phyloP scores from a whole-genome alignment of 495 filamentous ascomycete genomes.

The Lasiosphaeria miniovina region DNA sequence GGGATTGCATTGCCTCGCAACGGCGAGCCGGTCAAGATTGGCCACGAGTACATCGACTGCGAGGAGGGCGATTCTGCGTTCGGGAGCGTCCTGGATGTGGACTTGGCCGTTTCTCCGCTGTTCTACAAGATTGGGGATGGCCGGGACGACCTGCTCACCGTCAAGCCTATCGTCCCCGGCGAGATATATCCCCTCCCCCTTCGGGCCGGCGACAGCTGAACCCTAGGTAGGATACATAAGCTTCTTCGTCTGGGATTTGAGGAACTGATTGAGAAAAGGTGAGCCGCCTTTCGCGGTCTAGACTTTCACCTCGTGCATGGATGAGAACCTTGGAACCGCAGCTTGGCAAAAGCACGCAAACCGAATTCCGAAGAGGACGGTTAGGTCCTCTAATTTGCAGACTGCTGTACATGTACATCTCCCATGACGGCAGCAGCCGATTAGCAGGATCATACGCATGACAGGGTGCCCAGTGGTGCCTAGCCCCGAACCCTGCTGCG shows the following conservation, averaged over 20 bases:
- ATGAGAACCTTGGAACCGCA: background rate
- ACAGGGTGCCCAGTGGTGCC: too few relatives aligned
- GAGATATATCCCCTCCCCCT: conserved; percentile 17
- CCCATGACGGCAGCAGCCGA: too few relatives aligned
- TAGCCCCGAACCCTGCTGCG: too few relatives aligned
- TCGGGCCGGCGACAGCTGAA: too few relatives aligned
- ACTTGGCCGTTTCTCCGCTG: conserved; percentile 19
- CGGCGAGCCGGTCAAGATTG: conserved; percentile 21
- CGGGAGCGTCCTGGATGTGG: conserved; percentile 14
- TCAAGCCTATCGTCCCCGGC: conserved; percentile 14
- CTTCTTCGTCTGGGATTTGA: too few relatives aligned
- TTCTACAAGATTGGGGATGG: conserved; percentile 23
- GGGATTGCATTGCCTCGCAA: conserved; percentile 5
- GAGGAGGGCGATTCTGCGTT: conserved; percentile 16
- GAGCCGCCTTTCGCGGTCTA: too few relatives aligned
- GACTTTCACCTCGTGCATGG: background rate
- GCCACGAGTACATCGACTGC: conserved; percentile 24
- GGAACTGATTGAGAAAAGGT: too few relatives aligned
- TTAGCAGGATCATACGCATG: too few relatives aligned
- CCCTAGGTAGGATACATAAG: background rate
- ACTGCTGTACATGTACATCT: too few relatives aligned
- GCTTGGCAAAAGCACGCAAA: too few relatives aligned
- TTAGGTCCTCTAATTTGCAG: too few relatives aligned
- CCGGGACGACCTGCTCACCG: conserved; percentile 3
- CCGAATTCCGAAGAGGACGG: background rate